Conservation (phyloP, 108 stramenopile genomes). For the Schizochytrium sp. region DNA sequence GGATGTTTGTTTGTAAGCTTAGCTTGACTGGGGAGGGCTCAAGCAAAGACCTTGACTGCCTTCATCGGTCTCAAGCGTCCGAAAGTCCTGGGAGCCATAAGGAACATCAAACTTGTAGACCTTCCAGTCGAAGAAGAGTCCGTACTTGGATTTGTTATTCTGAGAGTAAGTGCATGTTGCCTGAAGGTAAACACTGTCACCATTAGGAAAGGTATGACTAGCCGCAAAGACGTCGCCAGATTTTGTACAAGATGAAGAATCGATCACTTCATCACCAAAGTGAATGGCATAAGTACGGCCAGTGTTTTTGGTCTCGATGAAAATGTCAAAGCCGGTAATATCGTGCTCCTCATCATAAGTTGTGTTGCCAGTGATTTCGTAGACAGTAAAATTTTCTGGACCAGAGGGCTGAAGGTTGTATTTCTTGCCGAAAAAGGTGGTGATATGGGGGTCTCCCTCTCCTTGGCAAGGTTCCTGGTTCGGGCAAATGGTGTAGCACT, state of each 20-base stretch:
- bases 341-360: not conserved
- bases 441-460: not conserved
- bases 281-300: slow-evolving; percentile 6
- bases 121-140: slow-evolving; percentile 3
- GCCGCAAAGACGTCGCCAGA: not conserved
- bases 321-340: not conserved
- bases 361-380: slow-evolving; percentile 30
- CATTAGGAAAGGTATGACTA: slow-evolving; percentile 15
- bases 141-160: not conserved
- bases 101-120: not conserved
- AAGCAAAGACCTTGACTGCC: not conserved
- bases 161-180: not conserved
- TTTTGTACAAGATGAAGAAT: not conserved
- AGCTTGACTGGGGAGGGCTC: not conserved
- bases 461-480: not conserved
- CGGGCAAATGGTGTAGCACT: slow-evolving; percentile 3
- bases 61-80: not conserved
- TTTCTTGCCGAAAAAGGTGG: slow-evolving; percentile 12
- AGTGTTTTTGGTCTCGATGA: slow-evolving; percentile 13
- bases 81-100: not conserved
- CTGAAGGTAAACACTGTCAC: not conserved
- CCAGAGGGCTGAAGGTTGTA: slow-evolving; percentile 18
- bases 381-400: slow-evolving; percentile 13
- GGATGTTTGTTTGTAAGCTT: not conserved
- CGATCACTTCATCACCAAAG: not conserved